Evolutionary conservation across 2,329 filamentous ascomycete genomes (phyloP).

Genomic region (Didymella exigua): DNA sequence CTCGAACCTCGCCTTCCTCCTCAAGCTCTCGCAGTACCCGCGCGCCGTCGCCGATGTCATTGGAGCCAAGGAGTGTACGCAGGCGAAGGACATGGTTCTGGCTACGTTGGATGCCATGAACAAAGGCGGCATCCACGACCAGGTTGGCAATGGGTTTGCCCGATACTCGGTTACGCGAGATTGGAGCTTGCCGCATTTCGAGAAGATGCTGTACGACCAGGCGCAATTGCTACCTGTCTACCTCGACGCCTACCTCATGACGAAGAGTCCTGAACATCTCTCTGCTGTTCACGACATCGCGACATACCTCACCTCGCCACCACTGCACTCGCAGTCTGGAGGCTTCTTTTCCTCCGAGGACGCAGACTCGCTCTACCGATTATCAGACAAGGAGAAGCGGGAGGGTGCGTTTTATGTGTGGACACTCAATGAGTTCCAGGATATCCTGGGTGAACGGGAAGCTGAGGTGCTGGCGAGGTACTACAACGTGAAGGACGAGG

Average conservation of each 20-base stretch:
- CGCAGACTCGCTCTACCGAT: conserved; percentile 78
- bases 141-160: conserved; percentile 77
- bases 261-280: conserved; percentile 72
- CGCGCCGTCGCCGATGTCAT: conserved; percentile 80
- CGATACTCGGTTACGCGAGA: conserved; percentile 89
- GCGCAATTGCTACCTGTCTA: conserved; percentile 83
- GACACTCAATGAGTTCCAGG: conserved; percentile 85
- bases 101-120: conserved; percentile 81
- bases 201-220: conserved; percentile 96
- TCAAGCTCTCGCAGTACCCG: conserved; percentile 75
- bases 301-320: conserved; percentile 78
- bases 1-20: conserved; percentile 79
- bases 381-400: conserved; percentile 78
- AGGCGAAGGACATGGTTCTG: conserved; percentile 78
- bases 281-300: conserved; percentile 81
- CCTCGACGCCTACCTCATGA: conserved; percentile 80
- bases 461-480: conserved; percentile 78
- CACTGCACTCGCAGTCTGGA: conserved; percentile 70
- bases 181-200: conserved; percentile 95
- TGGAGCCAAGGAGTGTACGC: conserved; percentile 76
- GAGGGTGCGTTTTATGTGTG: conserved; percentile 96
- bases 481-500: conserved; percentile 82
- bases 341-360: conserved; percentile 90
- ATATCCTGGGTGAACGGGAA: conserved; percentile 71
- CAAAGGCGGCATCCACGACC: conserved; percentile 72